A percentile compares a stretch with the other conserved stretches of the same genome.
Conservation (phyloP, 805 yeast genomes). For the Candida coquimbonensis region DNA sequence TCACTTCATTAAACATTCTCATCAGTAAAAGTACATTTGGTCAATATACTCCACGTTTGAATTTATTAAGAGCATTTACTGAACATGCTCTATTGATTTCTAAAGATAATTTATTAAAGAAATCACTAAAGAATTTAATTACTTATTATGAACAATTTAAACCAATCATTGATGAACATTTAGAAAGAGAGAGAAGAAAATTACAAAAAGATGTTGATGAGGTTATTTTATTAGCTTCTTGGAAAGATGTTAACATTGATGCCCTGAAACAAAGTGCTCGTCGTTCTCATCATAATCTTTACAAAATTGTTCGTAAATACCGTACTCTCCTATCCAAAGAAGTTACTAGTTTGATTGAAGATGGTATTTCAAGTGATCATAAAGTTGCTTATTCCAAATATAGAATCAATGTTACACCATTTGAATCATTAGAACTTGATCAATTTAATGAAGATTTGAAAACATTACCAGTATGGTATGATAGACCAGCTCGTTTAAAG, state of each 20-base stretch:
- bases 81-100: conserved; percentile 38
- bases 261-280: conserved; percentile 93
- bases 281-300: conserved; percentile 76
- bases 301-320: conserved; percentile 78
- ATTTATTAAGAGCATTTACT: conserved; percentile 57
- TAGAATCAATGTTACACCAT: conserved; percentile 5
- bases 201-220: conserved; percentile 80
- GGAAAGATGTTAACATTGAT: conserved; percentile 94
- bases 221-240: conserved; percentile 82
- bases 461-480: conserved; percentile 39
- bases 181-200: conserved; percentile 40
- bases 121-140: conserved; percentile 51
- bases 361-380: conserved; percentile 38
- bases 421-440: conserved; percentile 10
- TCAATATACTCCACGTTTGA: conserved; percentile 55
- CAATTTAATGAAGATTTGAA: conserved; percentile 4
- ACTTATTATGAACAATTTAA: conserved; percentile 63
- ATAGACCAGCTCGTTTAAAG: conserved; percentile 50
- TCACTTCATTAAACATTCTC: conserved; percentile 64
- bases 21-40: conserved; percentile 73
- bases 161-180: conserved; percentile 37
- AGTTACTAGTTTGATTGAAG: conserved; percentile 50
- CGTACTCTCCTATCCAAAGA: conserved; percentile 51
- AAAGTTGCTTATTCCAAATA: conserved; percentile 10
- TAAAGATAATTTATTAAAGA: conserved; percentile 20